phyloP scores from a whole-genome alignment of 2,329 filamentous ascomycete genomes.

The Alternaria sp. region DNA sequence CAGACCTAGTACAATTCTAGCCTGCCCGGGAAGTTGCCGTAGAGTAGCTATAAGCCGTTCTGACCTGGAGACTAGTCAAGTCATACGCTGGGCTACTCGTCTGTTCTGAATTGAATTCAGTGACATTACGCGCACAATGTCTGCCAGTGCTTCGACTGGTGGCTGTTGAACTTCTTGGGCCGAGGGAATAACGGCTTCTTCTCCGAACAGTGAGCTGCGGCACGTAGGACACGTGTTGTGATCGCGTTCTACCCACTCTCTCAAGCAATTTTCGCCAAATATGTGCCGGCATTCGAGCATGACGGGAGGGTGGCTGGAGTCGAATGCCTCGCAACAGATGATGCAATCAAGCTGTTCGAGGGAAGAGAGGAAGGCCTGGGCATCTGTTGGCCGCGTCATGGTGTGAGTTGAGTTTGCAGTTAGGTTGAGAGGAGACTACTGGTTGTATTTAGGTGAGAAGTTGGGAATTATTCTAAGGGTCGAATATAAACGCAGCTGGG shows the following conservation, averaged over 20 bases:
- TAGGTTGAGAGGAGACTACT: background rate
- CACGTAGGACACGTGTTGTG: constrained; percentile 10
- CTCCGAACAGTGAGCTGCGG: background rate
- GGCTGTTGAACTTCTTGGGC: background rate
- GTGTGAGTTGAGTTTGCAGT: background rate
- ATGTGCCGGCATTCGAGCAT: constrained; percentile 9
- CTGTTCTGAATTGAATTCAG: background rate
- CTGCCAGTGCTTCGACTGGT: background rate
- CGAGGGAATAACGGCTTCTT: background rate
- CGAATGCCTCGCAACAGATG: constrained; percentile 11
- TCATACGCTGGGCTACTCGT: background rate
- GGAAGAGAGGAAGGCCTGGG: constrained; percentile 5
- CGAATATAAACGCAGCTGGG: background rate
- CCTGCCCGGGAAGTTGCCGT: background rate
- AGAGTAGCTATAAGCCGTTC: background rate
- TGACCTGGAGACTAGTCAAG: background rate
- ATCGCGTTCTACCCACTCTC: background rate
- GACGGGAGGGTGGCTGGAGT: background rate
- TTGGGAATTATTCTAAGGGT: background rate
- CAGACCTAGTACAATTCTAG: background rate
- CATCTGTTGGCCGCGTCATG: background rate
- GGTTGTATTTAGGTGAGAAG: background rate
- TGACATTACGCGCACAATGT: background rate
- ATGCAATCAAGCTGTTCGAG: constrained; percentile 5
- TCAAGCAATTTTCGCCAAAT: constrained; percentile 8